Evolutionary conservation across 129 eudicot species (phyloP), one percentile per base, ranked within the genome.

Genomic region (Helichrysum umbraculigerum): DNA sequence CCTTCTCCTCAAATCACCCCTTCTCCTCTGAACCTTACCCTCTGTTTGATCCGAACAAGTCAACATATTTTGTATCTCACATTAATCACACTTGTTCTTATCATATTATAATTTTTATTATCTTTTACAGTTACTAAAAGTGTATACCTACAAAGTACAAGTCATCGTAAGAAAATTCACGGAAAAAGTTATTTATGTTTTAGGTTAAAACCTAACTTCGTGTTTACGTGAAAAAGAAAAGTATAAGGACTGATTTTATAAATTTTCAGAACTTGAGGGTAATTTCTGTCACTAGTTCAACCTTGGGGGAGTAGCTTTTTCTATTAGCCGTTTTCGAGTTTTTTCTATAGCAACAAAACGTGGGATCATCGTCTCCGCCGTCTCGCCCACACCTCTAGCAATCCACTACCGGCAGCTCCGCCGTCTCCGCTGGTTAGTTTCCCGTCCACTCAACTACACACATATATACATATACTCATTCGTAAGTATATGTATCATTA

Each of bases 311-410:
- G 50, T 6, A 6, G 28, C 19, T 73, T 61, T 22, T 37, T 21
- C 35, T 47, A 54, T 33, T 32, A 30, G 56, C 79, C 66, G 56
- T 15, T 57, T 52, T 64, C 42, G n/a, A n/a, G n/a, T n/a, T n/a
- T n/a, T n/a, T n/a, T 15, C 29, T 29, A 9, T n/a, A 47, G 47
- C 63, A 33, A 63, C 4, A 65, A 32, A 33, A 1, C 77, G 52
- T 42, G 66, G 42, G 42, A 76, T 76, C 80, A 66, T 62, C 71
- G 78, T 74, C 62, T 42, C 67, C 67, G 67, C 54, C 73, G 78
- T 74, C 78, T 74, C 32, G 14, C 56, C 14, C 6, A 22, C 77
- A 39, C 59, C 56, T 37, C 7, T 44, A 73, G 59, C 68, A 15
- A 59, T 44, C 9, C 14, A 57, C 8, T 41, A 73, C 12, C 41